Evolutionary conservation across 345 rosid species (phyloP).

Genomic region (Corymbia maculata): DNA sequence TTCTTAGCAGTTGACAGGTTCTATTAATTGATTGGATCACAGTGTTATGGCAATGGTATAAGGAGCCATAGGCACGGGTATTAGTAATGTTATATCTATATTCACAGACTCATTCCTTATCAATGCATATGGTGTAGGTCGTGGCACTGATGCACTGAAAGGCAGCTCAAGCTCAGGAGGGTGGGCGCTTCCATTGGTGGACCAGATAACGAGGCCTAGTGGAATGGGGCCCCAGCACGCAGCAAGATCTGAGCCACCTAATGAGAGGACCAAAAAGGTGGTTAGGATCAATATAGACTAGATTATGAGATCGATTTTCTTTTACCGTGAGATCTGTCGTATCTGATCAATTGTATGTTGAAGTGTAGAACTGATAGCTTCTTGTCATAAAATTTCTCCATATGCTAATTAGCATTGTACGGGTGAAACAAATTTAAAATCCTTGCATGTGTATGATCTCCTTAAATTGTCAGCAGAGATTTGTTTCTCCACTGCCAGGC

Average conservation of each 20-base stretch:
- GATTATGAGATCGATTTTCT: neutral
- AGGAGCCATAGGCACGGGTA: neutral
- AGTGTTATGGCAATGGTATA: neutral
- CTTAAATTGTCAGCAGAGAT: neutral
- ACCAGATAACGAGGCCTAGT: neutral
- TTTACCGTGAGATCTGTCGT: neutral
- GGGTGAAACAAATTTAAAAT: neutral
- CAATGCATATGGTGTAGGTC: neutral
- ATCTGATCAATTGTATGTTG: neutral
- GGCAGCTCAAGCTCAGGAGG: constrained; percentile 2
- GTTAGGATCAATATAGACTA: constrained; percentile 74
- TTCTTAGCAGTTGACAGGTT: neutral
- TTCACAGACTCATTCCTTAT: neutral
- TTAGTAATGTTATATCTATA: constrained; percentile 5
- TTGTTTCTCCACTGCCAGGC: neutral
- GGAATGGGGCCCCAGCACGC: neutral
- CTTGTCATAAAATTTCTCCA: neutral
- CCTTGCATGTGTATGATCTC: neutral
- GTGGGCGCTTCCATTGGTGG: constrained; percentile 29
- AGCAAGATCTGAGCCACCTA: constrained; percentile 9
- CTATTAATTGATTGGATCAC: neutral
- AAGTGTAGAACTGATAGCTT: neutral
- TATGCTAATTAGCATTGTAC: neutral
- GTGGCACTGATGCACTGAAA: neutral
- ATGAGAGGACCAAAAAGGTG: constrained; percentile 11